Conservation (phyloP, 106 monocot genomes). For the Dactylorhiza incarnata region DNA sequence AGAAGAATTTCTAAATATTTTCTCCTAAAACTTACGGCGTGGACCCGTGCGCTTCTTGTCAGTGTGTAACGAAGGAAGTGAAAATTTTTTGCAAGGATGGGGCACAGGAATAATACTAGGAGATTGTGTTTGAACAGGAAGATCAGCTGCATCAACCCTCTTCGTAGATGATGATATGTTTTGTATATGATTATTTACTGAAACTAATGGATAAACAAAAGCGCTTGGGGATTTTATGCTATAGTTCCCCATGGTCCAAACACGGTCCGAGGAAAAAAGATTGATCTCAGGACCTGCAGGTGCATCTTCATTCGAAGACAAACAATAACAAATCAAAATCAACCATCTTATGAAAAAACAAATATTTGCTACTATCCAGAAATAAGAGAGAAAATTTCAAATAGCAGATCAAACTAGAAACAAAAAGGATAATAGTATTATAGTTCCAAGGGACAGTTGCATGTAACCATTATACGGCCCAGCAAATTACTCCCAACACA, state of each 20-base stretch:
- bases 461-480: neutral
- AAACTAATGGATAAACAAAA: slow-evolving; percentile 7
- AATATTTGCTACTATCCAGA: neutral
- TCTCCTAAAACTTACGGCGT: slow-evolving; percentile 46
- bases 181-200: slow-evolving; percentile 13
- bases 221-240: slow-evolving; percentile 4
- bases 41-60: slow-evolving; percentile 46
- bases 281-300: slow-evolving; percentile 28
- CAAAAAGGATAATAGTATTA: neutral
- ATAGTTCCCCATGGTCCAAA: neutral
- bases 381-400: neutral
- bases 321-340: slow-evolving; percentile 9
- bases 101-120: slow-evolving; percentile 9
- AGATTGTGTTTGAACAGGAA: slow-evolving; percentile 6
- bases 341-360: neutral
- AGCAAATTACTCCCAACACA: neutral
- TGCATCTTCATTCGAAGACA: slow-evolving; percentile 36
- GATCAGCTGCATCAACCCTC: slow-evolving; percentile 7
- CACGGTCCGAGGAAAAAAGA: slow-evolving; percentile 23
- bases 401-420: neutral
- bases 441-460: neutral
- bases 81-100: slow-evolving; percentile 54
- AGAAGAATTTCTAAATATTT: neutral
- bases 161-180: neutral
- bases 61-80: slow-evolving; percentile 26